These are phyloP conservation scores for Pseudonitzschia delicatissima DNA, from an alignment of 108 stramenopile genomes.

Conservation along the genomic window DNA sequence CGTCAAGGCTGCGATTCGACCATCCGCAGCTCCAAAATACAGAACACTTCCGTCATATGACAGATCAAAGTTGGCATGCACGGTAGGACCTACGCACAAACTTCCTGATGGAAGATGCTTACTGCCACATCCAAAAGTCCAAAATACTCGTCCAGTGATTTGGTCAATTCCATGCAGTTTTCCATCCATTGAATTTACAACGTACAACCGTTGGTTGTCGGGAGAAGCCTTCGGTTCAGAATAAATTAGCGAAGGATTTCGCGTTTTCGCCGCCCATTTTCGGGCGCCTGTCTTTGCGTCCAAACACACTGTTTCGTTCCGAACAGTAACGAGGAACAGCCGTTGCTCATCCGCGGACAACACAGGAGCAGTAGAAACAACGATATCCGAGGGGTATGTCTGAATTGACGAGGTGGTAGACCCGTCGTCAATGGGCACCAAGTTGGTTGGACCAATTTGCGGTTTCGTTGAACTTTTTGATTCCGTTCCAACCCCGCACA, in stretches of 20 bases:
- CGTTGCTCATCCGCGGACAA: conserved; percentile 26
- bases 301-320: conserved; percentile 12
- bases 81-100: conserved; percentile 18
- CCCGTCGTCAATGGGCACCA: not conserved
- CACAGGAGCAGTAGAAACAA: conserved; percentile 15
- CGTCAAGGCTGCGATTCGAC: conserved; percentile 20
- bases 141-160: conserved; percentile 1
- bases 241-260: conserved; percentile 17
- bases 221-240: conserved; percentile 22
- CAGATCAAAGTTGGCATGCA: conserved; percentile 22
- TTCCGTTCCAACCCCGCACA: conserved; percentile 26
- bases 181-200: conserved; percentile 24
- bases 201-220: conserved; percentile 25
- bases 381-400: not conserved
- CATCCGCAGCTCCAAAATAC: conserved; percentile 20
- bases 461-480: conserved; percentile 7
- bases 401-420: not conserved
- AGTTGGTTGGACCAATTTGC: conserved; percentile 23
- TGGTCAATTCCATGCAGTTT: conserved; percentile 17
- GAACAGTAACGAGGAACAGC: conserved; percentile 17
- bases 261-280: conserved; percentile 11
- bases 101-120: conserved; percentile 1
- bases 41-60: conserved; percentile 22
- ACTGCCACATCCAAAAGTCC: conserved; percentile 21
- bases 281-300: conserved; percentile 12